phyloP scores from a whole-genome alignment of 2,329 filamentous ascomycete genomes.

The Aureobasidium melanogenum region DNA sequence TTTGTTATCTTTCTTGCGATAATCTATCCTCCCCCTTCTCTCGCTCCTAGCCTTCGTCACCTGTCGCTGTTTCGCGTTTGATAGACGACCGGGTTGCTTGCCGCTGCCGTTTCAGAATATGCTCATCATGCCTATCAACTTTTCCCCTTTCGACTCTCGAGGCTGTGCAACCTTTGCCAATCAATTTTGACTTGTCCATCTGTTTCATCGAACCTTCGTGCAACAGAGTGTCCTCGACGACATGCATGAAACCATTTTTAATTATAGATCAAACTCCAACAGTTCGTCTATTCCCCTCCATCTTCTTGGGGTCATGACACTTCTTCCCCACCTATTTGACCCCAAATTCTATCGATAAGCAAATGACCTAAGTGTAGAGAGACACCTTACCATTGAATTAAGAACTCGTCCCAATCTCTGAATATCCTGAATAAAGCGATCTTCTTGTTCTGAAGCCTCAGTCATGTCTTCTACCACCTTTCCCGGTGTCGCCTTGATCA shows the following conservation, averaged over 20 bases:
- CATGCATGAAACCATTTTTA: not conserved
- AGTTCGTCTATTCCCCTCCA: not conserved
- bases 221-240: not conserved
- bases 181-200: not conserved
- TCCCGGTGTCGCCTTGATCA: conserved; percentile 26
- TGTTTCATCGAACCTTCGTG: not conserved
- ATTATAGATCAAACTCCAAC: not conserved
- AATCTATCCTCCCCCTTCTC: not conserved
- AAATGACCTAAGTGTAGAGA: not conserved
- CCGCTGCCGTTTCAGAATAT: conserved; percentile 1
- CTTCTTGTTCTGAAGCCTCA: not conserved
- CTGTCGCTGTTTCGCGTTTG: not conserved
- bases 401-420: too few species aligned
- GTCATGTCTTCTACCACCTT: conserved; percentile 16
- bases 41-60: not conserved
- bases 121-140: not conserved
- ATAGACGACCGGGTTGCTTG: not conserved
- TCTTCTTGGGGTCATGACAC: not conserved
- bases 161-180: not conserved
- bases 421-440: not conserved
- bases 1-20: too few species aligned
- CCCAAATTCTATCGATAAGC: not conserved
- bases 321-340: not conserved
- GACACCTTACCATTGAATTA: not conserved
- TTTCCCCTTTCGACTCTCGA: not conserved